Conservation (phyloP, 2,329 filamentous ascomycete species). For the Fusarium neocosmosporiellum region DNA sequence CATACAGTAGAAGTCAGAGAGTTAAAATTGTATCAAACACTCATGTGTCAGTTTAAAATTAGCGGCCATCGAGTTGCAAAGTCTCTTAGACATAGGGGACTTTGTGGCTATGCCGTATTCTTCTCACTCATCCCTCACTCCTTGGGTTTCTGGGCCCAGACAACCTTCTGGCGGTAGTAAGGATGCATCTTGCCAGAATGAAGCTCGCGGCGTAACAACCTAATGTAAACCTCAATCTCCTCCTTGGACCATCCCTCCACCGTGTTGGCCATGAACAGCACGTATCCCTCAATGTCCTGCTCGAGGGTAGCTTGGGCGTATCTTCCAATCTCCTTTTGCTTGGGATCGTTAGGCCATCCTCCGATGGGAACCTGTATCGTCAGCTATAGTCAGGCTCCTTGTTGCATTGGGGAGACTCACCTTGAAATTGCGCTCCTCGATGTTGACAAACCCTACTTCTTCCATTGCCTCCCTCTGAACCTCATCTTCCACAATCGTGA, state of each 20-base stretch:
- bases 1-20: no score
- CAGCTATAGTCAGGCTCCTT: not conserved
- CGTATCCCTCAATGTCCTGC: conserved; percentile 33
- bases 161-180: conserved; percentile 27
- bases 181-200: conserved; percentile 29
- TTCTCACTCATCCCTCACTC: not conserved
- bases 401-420: not conserved
- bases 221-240: conserved; percentile 34
- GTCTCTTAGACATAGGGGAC: not conserved
- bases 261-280: conserved; percentile 32
- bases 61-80: not conserved
- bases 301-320: conserved; percentile 31
- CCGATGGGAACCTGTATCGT: conserved; percentile 25
- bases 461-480: conserved; percentile 24
- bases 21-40: not conserved
- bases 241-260: conserved; percentile 32
- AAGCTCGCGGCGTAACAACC: conserved; percentile 33
- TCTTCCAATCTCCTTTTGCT: conserved; percentile 22
- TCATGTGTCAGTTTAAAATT: not conserved
- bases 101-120: not conserved
- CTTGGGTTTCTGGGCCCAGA: conserved; percentile 25
- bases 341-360: conserved; percentile 17
- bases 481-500: conserved; percentile 22
- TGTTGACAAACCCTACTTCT: conserved; percentile 13
- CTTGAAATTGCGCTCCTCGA: conserved; percentile 28